Conservation (phyloP, 306 rosid genomes). For the Acacia acuminata region DNA sequence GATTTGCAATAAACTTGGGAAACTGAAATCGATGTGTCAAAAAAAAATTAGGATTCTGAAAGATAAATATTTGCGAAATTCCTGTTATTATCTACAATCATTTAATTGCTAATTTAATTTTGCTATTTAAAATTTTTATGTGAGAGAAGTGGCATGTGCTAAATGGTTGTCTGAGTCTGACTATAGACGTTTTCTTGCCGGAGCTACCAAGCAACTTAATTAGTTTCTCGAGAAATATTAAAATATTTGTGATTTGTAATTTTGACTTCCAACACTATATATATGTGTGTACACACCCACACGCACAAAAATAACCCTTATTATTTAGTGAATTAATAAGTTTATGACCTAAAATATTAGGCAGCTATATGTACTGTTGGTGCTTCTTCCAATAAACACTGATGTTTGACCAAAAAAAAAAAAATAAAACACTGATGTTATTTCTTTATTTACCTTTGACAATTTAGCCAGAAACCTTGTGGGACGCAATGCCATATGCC, state of each 20-base stretch:
- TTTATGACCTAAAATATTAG: neutral
- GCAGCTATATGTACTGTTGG: neutral
- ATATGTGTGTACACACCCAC: no score
- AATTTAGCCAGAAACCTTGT: neutral
- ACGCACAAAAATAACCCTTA: no score
- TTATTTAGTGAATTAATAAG: neutral
- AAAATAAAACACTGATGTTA: neutral
- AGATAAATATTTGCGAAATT: conserved; percentile 34
- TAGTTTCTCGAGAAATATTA: conserved; percentile 59
- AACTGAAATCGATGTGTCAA: conserved; percentile 41
- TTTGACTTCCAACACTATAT: conserved; percentile 51
- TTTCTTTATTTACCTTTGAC: neutral
- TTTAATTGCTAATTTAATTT: no score
- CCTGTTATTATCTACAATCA: conserved; percentile 5
- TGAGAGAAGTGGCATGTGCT: conserved; percentile 43
- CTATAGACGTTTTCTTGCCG: conserved; percentile 64
- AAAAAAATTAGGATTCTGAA: conserved; percentile 21
- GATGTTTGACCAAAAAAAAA: no score
- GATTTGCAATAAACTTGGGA: neutral
- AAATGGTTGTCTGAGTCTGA: conserved; percentile 43
- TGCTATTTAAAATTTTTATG: neutral
- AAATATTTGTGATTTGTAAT: conserved; percentile 30
- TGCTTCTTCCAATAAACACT: conserved; percentile 16
- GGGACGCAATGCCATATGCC: neutral
- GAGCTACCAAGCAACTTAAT: conserved; percentile 60